A percentile compares a stretch with the other conserved stretches of the same genome.
These are phyloP conservation scores for Phytophthora aleatoria DNA, from an alignment of 352 stramenopile species.

Conservation along the genomic window DNA sequence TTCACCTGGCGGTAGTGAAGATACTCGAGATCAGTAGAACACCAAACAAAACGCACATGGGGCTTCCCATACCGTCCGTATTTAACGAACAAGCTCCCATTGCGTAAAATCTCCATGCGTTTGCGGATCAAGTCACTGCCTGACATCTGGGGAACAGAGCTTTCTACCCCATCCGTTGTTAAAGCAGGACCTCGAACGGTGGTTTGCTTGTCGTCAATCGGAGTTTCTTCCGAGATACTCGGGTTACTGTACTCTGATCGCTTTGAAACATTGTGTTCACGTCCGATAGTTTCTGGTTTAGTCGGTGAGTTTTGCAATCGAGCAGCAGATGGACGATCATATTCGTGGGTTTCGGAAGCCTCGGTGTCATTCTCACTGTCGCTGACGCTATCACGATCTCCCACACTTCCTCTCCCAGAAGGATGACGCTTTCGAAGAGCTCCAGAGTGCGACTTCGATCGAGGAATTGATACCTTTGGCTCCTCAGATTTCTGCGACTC, in stretches of 20 bases:
- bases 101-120: conserved; percentile 74
- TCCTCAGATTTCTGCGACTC: conserved; percentile 12
- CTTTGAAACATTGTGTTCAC: conserved; percentile 1
- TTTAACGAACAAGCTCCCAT: conserved; percentile 79
- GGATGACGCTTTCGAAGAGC: conserved; percentile 12
- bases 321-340: conserved; percentile 16
- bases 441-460: conserved; percentile 41
- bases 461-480: conserved; percentile 17
- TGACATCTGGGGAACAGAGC: conserved; percentile 21
- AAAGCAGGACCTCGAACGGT: conserved; percentile 17
- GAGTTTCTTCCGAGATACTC: conserved; percentile 18
- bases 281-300: conserved; percentile 4
- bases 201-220: conserved; percentile 13
- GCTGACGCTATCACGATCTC: conserved; percentile 29
- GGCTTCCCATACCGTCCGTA: conserved; percentile 77
- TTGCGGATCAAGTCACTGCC: conserved; percentile 65
- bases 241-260: conserved; percentile 25
- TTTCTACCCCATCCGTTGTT: conserved; percentile 6
- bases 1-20: conserved; percentile 73
- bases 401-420: conserved; percentile 14
- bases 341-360: conserved; percentile 26
- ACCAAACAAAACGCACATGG: conserved; percentile 85
- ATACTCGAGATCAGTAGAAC: conserved; percentile 73
- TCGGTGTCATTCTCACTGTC: conserved; percentile 65
- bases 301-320: conserved; percentile 7